Conservation (phyloP, 306 rosid genomes). For the Calophaca sinica region DNA sequence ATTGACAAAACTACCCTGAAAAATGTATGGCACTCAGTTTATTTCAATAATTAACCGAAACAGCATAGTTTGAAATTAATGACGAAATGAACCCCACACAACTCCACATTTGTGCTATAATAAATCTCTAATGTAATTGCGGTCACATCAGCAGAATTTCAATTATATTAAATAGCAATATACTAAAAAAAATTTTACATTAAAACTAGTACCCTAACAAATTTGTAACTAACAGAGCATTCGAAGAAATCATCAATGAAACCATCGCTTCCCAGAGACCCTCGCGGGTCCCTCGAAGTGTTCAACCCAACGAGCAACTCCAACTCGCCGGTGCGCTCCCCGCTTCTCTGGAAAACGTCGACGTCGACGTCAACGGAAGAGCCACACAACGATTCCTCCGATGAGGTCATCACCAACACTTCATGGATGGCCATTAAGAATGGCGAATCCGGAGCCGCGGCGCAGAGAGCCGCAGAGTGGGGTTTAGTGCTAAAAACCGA, state of each 20-base stretch:
- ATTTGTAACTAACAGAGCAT: conserved; percentile 38
- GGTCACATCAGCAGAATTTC: not conserved
- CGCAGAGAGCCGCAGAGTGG: conserved; percentile 95
- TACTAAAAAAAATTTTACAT: not conserved
- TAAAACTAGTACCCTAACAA: not conserved
- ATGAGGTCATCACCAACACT: conserved; percentile 56
- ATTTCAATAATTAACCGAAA: not conserved
- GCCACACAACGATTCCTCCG: conserved; percentile 37
- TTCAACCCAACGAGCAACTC: conserved; percentile 66
- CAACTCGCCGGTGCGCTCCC: conserved; percentile 48
- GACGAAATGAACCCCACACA: no score
- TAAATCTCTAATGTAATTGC: no score
- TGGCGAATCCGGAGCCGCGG: conserved; percentile 64
- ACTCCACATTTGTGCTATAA: no score
- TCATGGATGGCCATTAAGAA: conserved; percentile 89
- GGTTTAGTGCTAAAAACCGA: conserved; percentile 84
- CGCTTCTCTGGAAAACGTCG: conserved; percentile 64
- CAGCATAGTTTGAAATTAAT: not conserved
- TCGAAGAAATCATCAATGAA: conserved; percentile 48
- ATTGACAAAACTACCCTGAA: conserved; percentile 43
- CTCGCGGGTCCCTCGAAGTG: conserved; percentile 90
- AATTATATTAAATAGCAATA: not conserved
- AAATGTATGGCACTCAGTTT: conserved; percentile 41
- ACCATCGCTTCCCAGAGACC: conserved; percentile 69
- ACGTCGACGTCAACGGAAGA: conserved; percentile 41